Base-by-base conservation (phyloP, 495 filamentous ascomycete species). In the Xylaria acuta region DNA sequence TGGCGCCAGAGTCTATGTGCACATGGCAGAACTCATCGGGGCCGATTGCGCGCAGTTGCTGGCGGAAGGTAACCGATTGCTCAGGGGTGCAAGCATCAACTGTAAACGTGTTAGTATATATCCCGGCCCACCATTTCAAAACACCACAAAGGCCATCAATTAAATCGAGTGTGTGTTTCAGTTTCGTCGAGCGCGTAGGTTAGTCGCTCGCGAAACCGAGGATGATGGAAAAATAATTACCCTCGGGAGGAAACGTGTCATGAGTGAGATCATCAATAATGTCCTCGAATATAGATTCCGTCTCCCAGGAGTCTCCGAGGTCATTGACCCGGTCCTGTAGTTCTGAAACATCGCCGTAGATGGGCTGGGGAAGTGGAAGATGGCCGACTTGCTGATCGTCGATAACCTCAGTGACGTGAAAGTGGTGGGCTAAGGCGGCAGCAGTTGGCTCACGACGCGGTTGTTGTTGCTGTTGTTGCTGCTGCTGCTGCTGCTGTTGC, bases 21-120 rank as follows among this genome's bases (percentile, higher is more conserved):
- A 90, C 86, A 71, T 88, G 84, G 68, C 93, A 86, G 80, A 98
- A 97, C 20, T 89, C 86, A 59, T 90, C 88, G 58, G 91, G 91
- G 5, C 95, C 95, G 71, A 95, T 82, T 34, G 88, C 85, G 74
- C 93, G 90, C 22, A 98, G 83, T 25, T 90, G 87, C 63, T 91
- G 85, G 65, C 92, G 89, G 78, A 88, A 93, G 7, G 83, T 80
- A 51, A 88, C 75, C 11, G 93, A 91, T 80, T 98, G 92, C 45
- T 94, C 91, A 0, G 89, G 81, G 3, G 92, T 92, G 82, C 93
- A 97, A 30, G 88, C 87, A 70, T 89, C 90, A 58, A 88, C 86
- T 70, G 84, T 70, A 67, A 47, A 69, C 16, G 64, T 47, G 72
- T 79, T 74, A 79, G 70, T 43, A 70, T n/a, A 40, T 25, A 51